phyloP scores from a whole-genome alignment of 208 protist genomes.

The Lotmaria passim region DNA sequence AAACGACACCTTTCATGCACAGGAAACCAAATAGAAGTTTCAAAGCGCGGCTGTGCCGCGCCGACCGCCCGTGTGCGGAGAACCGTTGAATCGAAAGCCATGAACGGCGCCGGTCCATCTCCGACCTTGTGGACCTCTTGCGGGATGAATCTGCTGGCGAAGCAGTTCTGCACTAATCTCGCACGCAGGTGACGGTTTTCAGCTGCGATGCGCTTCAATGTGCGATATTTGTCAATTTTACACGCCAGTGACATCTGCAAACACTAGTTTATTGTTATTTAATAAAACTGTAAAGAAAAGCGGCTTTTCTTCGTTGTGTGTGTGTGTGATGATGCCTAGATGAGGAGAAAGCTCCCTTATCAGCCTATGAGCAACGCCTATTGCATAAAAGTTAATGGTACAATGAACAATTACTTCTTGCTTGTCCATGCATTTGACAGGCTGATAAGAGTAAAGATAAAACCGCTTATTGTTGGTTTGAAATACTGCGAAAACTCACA shows the following conservation, averaged over 20 bases:
- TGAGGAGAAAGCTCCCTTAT: too few species aligned
- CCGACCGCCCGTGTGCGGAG: conserved; percentile 12
- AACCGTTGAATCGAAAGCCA: neutral
- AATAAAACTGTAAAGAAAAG: neutral
- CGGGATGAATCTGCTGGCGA: neutral
- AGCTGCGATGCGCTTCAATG: conserved; percentile 43
- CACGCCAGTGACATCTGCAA: conserved; percentile 37
- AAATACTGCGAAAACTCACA: too few species aligned
- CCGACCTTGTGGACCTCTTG: neutral
- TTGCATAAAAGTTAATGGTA: too few species aligned
- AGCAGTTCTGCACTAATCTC: conserved; percentile 39
- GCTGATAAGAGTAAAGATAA: too few species aligned
- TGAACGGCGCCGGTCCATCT: too few species aligned
- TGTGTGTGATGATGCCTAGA: too few species aligned
- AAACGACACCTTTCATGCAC: conserved; percentile 33
- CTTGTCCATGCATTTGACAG: too few species aligned
- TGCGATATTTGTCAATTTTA: conserved; percentile 41
- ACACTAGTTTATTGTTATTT: too few species aligned
- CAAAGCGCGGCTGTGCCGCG: conserved; percentile 15
- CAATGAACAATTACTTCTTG: too few species aligned
- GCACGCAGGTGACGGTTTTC: conserved; percentile 49
- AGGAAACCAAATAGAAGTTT: conserved; percentile 37
- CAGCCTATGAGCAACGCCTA: too few species aligned
- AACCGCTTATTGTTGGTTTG: too few species aligned
- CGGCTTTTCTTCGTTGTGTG: neutral